Evolutionary conservation across 2,329 filamentous ascomycete species (phyloP), one percentile per base, ranked within the genome.

Genomic region (Botrytis fragariae): DNA sequence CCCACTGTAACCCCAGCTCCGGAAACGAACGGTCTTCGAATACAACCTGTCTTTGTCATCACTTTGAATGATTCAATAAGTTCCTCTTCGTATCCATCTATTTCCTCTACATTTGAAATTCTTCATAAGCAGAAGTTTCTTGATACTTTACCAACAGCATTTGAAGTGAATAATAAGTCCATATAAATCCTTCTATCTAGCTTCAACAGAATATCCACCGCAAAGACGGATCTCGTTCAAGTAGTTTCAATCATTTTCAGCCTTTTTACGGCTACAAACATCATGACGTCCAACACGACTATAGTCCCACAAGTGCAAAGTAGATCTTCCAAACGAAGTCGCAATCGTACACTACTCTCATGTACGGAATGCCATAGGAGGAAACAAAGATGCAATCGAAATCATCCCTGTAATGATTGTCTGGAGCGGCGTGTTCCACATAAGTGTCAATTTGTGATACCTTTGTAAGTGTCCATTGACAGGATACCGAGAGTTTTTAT

Each of bases 371-470:
- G 77, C 37, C 75, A 78, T 48, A 73, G 76, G 35, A 72, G 76
- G 35, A 79, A 79, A 60, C 77, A 79, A 59, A 78, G 76, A 69
- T 79, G 78, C 63, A 71, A 77, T 67, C 68, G 75, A 25, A 59
- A 35, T 25, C 54, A 71, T 32, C 78, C 76, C 35, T 79, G 76
- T 60, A 61, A 44, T 57, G 74, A 78, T 64, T 79, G 78, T 69
- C 62, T 65, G 1, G 72, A 74, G 39, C 74, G 77, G 32, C 71
- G 75, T 10, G 54, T 76, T 20, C 65, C 73, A 18, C n/a, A 75
- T 32, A 74, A 73, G 39, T 78, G 77, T 60, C 74, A 71, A 61
- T 78, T 77, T 61, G 22, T 73, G 59, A 70, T 64, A 22, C 45
- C 69, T 25, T 54, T 64, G 76, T 77, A 70, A 75, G 76, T 71